Percentiles rank a stretch among this genome's conserved stretches.
Conservation (phyloP, 805 yeast species). For the Limtongia smithiae region DNA sequence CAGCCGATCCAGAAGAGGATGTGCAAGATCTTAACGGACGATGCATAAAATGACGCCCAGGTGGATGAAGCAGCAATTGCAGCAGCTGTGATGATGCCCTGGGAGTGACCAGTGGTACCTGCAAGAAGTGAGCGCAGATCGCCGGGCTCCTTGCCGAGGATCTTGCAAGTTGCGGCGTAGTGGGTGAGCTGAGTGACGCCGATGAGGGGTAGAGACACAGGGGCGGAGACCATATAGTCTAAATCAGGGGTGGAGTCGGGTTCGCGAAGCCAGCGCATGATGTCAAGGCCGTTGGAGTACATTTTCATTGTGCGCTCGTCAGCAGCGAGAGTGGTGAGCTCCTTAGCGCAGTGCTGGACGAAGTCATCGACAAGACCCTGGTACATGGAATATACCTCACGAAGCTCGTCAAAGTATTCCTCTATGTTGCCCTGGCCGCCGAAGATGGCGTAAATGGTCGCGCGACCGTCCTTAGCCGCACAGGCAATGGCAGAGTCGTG, state of each 20-base stretch:
- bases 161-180: slow-evolving; percentile 80
- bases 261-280: slow-evolving; percentile 78
- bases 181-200: slow-evolving; percentile 94
- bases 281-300: slow-evolving; percentile 89
- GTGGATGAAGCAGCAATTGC: slow-evolving; percentile 77
- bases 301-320: slow-evolving; percentile 78
- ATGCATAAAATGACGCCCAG: slow-evolving; percentile 76
- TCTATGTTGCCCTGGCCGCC: slow-evolving; percentile 99
- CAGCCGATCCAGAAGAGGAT: slow-evolving; percentile 90
- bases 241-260: slow-evolving; percentile 85
- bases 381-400: slow-evolving; percentile 77
- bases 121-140: slow-evolving; percentile 62
- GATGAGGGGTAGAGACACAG: slow-evolving; percentile 95
- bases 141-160: slow-evolving; percentile 86
- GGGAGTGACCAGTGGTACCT: slow-evolving; percentile 47
- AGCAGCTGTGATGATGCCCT: slow-evolving; percentile 77
- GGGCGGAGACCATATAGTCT: slow-evolving; percentile 84
- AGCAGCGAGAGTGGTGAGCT: slow-evolving; percentile 61
- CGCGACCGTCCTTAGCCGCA: slow-evolving; percentile 51
- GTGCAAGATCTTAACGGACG: slow-evolving; percentile 74
- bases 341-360: slow-evolving; percentile 62
- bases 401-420: slow-evolving; percentile 93
- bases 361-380: slow-evolving; percentile 70
- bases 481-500: slow-evolving; percentile 61
- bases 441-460: slow-evolving; percentile 75